Conservation (phyloP, 495 filamentous ascomycete genomes). For the Penicillium flavigenum region DNA sequence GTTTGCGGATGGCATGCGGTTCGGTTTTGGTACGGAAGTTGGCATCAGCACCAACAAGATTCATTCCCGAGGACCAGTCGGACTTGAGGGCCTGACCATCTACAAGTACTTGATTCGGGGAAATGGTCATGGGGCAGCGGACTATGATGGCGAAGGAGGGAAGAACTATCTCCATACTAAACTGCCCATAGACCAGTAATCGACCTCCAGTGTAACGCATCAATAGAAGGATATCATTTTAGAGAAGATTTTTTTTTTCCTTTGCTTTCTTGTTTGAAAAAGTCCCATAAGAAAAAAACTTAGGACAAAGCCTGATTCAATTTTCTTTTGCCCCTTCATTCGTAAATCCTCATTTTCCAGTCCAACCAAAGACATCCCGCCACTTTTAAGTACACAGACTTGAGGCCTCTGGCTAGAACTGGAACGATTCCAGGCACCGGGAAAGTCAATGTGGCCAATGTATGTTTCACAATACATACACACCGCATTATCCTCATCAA, state of each 20-base stretch:
- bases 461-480: slow-evolving; percentile 14
- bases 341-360: slow-evolving; percentile 26
- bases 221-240: slow-evolving; percentile 13
- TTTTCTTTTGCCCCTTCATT: slow-evolving; percentile 35
- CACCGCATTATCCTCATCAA: slow-evolving; percentile 20
- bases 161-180: slow-evolving; percentile 25
- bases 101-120: slow-evolving; percentile 92
- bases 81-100: slow-evolving; percentile 90
- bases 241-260: slow-evolving; percentile 23
- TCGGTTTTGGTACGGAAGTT: slow-evolving; percentile 96
- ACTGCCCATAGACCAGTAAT: slow-evolving; percentile 30
- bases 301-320: slow-evolving; percentile 37
- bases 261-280: slow-evolving; percentile 15
- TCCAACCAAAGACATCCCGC: slow-evolving; percentile 26
- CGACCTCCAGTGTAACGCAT: not conserved
- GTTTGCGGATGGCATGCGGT: slow-evolving; percentile 95
- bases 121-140: slow-evolving; percentile 69
- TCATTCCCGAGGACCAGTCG: slow-evolving; percentile 89
- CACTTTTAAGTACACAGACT: slow-evolving; percentile 33
- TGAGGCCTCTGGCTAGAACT: slow-evolving; percentile 22
- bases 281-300: slow-evolving; percentile 31
- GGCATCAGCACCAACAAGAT: slow-evolving; percentile 99
- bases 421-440: slow-evolving; percentile 23
- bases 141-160: slow-evolving; percentile 68
- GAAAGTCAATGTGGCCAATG: slow-evolving; percentile 15